These are phyloP conservation scores for Staphylotrichum tortipilum DNA, from an alignment of 495 filamentous ascomycete species.

Conservation along the genomic window DNA sequence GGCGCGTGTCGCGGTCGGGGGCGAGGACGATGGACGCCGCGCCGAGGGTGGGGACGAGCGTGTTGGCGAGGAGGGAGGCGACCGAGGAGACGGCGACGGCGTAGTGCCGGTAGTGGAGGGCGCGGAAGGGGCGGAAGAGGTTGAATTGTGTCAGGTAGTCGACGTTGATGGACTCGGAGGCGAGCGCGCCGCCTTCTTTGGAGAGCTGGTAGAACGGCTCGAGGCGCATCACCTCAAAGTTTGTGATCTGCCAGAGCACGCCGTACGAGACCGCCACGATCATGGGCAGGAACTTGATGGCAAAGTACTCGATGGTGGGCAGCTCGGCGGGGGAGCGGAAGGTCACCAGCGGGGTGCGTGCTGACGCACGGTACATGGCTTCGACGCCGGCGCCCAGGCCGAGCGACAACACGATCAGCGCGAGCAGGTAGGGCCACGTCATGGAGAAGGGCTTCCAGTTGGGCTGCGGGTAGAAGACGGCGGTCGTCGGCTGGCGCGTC, in stretches of 20 bases:
- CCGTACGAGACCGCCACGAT: constrained; percentile 61
- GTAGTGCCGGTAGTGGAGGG: constrained; percentile 52
- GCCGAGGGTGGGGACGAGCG: constrained; percentile 53
- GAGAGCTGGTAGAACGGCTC: constrained; percentile 71
- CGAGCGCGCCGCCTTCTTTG: constrained; percentile 51
- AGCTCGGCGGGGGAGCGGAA: constrained; percentile 49
- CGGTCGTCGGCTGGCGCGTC: constrained; percentile 18
- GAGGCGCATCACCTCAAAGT: constrained; percentile 65
- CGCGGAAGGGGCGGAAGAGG: constrained; percentile 53
- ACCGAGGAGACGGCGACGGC: constrained; percentile 56
- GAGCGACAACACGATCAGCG: constrained; percentile 50
- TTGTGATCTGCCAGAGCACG: constrained; percentile 64
- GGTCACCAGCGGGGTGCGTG: constrained; percentile 31
- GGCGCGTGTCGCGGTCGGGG: constrained; percentile 34
- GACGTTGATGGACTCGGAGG: constrained; percentile 60
- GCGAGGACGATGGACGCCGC: constrained; percentile 48
- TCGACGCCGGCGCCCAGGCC: constrained; percentile 49
- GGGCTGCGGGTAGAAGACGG: constrained; percentile 50
- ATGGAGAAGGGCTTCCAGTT: constrained; percentile 69
- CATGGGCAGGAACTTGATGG: constrained; percentile 65
- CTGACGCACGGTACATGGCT: constrained; percentile 50
- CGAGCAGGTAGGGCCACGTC: constrained; percentile 50
- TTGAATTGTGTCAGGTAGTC: constrained; percentile 61
- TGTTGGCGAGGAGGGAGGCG: constrained; percentile 53
- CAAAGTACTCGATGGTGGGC: constrained; percentile 47